These are phyloP conservation scores for Xylaria cubensis DNA, from an alignment of 495 filamentous ascomycete genomes.

Conservation along the genomic window DNA sequence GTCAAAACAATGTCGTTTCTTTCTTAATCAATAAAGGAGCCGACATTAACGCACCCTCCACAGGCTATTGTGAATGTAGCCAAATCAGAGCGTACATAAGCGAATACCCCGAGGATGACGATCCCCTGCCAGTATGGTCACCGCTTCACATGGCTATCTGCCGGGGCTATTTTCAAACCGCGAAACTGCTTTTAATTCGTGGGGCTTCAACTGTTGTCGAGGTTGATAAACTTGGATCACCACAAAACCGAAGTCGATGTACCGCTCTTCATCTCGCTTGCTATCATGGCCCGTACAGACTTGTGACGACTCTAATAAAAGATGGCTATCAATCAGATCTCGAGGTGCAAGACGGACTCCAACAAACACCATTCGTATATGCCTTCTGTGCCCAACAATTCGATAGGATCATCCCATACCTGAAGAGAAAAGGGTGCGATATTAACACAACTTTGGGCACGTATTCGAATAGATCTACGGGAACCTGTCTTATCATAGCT, in stretches of 20 bases:
- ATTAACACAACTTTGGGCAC: not conserved
- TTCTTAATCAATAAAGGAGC: not conserved
- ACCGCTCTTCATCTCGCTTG: not conserved
- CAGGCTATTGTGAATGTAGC: not conserved
- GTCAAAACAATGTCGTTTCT: not conserved
- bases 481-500: not conserved
- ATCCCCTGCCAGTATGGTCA: not conserved
- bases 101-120: not conserved
- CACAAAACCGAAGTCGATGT: not conserved
- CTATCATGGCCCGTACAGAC: not conserved
- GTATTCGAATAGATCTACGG: not conserved
- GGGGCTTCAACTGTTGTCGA: not conserved
- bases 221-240: not conserved
- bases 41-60: not conserved
- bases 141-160: slow-evolving; percentile 2
- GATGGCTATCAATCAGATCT: not conserved
- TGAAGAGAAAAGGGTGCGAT: not conserved
- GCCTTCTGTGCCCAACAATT: not conserved
- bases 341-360: not conserved
- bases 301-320: not conserved
- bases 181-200: not conserved
- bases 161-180: not conserved
- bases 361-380: not conserved
- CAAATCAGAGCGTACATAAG: not conserved
- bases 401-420: not conserved